Evolutionary conservation across 495 filamentous ascomycete species (phyloP), one percentile per base, ranked within the genome.

Genomic region (Melanomma pulvis-pyrius): DNA sequence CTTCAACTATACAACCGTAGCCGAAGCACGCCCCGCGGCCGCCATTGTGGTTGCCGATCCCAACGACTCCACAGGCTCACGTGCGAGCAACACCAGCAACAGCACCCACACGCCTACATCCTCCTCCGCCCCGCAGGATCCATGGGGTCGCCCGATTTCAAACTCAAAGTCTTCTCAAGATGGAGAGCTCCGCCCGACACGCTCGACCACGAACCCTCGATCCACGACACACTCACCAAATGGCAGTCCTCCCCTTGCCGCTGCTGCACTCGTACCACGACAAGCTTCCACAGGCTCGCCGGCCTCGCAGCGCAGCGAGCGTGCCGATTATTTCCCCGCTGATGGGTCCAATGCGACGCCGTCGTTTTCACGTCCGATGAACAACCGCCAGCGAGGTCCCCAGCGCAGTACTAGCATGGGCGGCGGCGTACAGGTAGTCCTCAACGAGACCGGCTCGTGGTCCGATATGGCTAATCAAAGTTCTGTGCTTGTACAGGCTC

Each of bases 381-480:
- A 76, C 74, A 51, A 67, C 68, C 73, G 81, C 68, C 63, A 69
- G 59, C 78, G 75, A 51, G 79, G 80, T 36, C 76, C 78, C 19
- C 82, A 84, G 66, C 82, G 87, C 50, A 91, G 91, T 54, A 85
- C 86, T 39, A 90, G 87, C 47, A 89, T 90, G 63, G 85, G 90
- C 12, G 93, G 94, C 59, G 94, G 94, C 8, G 83, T 97, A 61
- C 92, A 96, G 71, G 90, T 97, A 69, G 92, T 93, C 2, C 83
- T 97, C 12, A 92, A 94, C 72, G 92, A 92, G 73, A 84, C 85
- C 5, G 92, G 93, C 44, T 91, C 87, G 69, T 97, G 93, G 94
- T 91, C 87, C 47, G 90, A 96, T 57, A 82, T 97, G 69, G 91
- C 91, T 12, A 87, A 93, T 54, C 87, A 91, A 62, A 91, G 88